Percentiles rank a stretch among this genome's conserved stretches.
phyloP scores from a whole-genome alignment of 768 basidiomycete species.

The Mycena galericulata region DNA sequence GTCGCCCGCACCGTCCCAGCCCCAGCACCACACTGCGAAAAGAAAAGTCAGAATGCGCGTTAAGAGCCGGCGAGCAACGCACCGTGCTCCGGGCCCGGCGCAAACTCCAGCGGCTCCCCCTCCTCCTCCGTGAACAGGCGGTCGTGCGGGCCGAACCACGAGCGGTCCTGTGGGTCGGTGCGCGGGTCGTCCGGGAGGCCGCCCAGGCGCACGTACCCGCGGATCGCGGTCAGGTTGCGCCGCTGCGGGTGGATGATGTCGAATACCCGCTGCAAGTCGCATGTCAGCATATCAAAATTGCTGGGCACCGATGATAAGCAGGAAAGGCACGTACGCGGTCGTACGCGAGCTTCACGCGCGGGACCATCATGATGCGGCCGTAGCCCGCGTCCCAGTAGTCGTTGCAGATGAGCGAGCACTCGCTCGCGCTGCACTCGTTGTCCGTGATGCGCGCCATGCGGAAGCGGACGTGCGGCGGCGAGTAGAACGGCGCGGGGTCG shows the following conservation, averaged over 20 bases:
- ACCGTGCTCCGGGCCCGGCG: slow-evolving; percentile 90
- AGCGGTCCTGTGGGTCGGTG: slow-evolving; percentile 96
- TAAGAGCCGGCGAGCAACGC: slow-evolving; percentile 44
- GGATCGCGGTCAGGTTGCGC: slow-evolving; percentile 94
- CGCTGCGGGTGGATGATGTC: slow-evolving; percentile 94
- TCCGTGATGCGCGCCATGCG: slow-evolving; percentile 93
- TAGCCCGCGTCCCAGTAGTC: slow-evolving; percentile 98
- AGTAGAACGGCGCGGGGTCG: slow-evolving; percentile 96
- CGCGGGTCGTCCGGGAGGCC: slow-evolving; percentile 96
- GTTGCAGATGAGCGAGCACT: slow-evolving; percentile 97
- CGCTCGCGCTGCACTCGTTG: slow-evolving; percentile 93
- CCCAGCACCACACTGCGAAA: slow-evolving; percentile 96
- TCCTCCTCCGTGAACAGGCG: slow-evolving; percentile 93
- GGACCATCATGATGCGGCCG: slow-evolving; percentile 97
- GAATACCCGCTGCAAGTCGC: slow-evolving; percentile 78
- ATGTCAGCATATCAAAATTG: slow-evolving; percentile 7
- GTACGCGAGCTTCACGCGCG: slow-evolving; percentile 95
- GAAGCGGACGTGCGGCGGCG: slow-evolving; percentile 91
- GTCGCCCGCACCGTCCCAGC: slow-evolving; percentile 99
- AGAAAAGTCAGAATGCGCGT: slow-evolving; percentile 1
- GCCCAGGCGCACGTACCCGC: slow-evolving; percentile 95
- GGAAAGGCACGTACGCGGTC: slow-evolving; percentile 71
- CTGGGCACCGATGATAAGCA: too few relatives aligned
- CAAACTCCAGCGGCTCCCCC: slow-evolving; percentile 79
- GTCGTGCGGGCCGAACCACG: slow-evolving; percentile 98